Evolutionary conservation across 805 yeast genomes (phyloP), one percentile per base, ranked within the genome.

Genomic region (Metschnikowia lunata): DNA sequence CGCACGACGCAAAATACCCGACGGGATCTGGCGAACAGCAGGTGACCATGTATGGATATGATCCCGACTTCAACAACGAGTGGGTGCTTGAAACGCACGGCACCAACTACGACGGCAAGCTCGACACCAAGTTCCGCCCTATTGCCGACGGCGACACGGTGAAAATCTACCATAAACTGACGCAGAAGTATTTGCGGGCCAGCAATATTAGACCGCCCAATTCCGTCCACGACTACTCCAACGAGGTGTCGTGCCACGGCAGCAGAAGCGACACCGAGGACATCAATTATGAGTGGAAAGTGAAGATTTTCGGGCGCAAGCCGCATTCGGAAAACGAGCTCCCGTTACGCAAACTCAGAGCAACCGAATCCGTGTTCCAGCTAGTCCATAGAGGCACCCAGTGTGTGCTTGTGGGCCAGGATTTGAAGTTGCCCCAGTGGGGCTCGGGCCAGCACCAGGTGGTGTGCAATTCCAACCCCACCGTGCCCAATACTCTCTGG

Each of bases 381-480:
- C 66, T 91, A 14, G 67, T 74, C 42, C 95, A 87, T 62, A 64
- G 72, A 13, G 82, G 82, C 33, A 78, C 85, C 28, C 72, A 75
- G 28, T 93, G 99, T 64, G 70, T 72, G 14, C 63, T 93, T 44
- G 64, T 88, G 54, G 80, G 89, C n/a, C 95, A 90, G 59, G 77
- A 76, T 36, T 74, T 74, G 15, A 78, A 73, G 58, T 70, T 93
- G 34, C 97, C 97, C n/a, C 75, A 73, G 7, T 86, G 95, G 95
- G 97, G 86, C 1, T 77, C 75, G 54, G 74, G 74, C 47, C 97
- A 89, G 61, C 87, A 85, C 64, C 99, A 93, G 69, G 95, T 91
- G 9, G 67, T 88, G 34, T 93, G 99, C 62, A 76, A 88, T 42
- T 83, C 82, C 40, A 79, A 78, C 26, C 93, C 97, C 11, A 78